Conservation (phyloP, 2,329 filamentous ascomycete genomes). For the Fusarium piperis region DNA sequence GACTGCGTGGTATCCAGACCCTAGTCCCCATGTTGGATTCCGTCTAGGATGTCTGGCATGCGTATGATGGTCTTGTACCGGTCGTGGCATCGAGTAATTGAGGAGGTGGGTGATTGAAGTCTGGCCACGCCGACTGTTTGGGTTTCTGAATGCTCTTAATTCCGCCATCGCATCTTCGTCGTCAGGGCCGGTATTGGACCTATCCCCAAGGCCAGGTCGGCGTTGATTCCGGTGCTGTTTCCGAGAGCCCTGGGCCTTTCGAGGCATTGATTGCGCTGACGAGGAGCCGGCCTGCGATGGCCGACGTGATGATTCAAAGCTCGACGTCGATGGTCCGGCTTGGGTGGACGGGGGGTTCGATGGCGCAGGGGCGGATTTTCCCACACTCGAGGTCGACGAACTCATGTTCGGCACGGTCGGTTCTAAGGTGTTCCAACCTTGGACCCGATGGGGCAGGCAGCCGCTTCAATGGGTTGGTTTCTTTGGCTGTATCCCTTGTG, state of each 20-base stretch:
- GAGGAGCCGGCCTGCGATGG: slow-evolving; percentile 50
- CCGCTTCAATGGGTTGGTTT: slow-evolving; percentile 19
- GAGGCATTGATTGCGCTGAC: slow-evolving; percentile 58
- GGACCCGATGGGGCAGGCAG: slow-evolving; percentile 3
- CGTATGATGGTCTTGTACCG: slow-evolving; percentile 66
- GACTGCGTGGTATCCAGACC: slow-evolving; percentile 87
- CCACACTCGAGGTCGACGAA: slow-evolving; percentile 48
- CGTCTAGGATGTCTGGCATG: slow-evolving; percentile 69
- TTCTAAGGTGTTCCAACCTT: neutral
- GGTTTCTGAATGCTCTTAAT: slow-evolving; percentile 68
- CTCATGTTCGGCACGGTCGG: slow-evolving; percentile 45
- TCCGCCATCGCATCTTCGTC: slow-evolving; percentile 92
- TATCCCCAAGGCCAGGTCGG: slow-evolving; percentile 64
- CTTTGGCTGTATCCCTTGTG: slow-evolving; percentile 2
- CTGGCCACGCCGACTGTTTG: slow-evolving; percentile 83
- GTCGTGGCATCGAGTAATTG: slow-evolving; percentile 85
- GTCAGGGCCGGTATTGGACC: slow-evolving; percentile 57
- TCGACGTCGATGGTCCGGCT: slow-evolving; percentile 54
- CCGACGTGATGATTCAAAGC: slow-evolving; percentile 62
- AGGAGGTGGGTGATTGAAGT: slow-evolving; percentile 97
- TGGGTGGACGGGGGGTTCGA: slow-evolving; percentile 53
- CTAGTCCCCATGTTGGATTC: slow-evolving; percentile 83
- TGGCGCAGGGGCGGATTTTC: slow-evolving; percentile 62
- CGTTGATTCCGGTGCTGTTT: slow-evolving; percentile 87
- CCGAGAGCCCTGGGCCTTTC: slow-evolving; percentile 79